Base-by-base conservation (phyloP, 257 asterid species). In the Nyctanthes arbortristis region DNA sequence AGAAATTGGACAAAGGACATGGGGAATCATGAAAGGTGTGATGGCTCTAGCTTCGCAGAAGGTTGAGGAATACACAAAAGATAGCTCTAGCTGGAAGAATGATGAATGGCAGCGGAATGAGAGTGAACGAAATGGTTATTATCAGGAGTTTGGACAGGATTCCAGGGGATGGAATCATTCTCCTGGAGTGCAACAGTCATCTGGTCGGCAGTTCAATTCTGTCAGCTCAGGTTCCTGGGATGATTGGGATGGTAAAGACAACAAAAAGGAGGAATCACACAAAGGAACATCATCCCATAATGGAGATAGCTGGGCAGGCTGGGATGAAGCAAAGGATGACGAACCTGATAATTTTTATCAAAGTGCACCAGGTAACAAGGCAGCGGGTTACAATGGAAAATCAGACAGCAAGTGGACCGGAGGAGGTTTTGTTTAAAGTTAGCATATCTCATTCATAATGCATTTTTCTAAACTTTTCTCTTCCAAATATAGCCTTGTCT, bases 21-120 rank as follows among this genome's bases (percentile, higher is more conserved):
- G 98, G 98, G 98, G 98, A 29, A 73, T 92, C 39, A 79, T 92
- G 92, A 90, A 82, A 84, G 97, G 96, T 20, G 97, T 92, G 13
- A 82, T 92, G 96, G 95, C 98, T 7, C 24, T 90, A 82, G 98
- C 98, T 40, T 74, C 98, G 29, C 98, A 92, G 75, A 93, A 93
- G 78, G 98, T 93, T 25, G 98, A 93, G 66, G 98, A 93, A 81
- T 88, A 37, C 77, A 66, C 98, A 9, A 90, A 88, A 74, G 98
- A 93, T 73, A 81, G 81, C 65, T 57, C 80, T 2, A 76, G 79
- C 74, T 77, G 84, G 85, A 81, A 74, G 34, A 85, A 67, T 39
- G 96, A 88, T 47, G 65, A 82, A 79, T 85, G 98, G 97, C 89
- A 81, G 64, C 77, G 79, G 36, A 87, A 79, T 30, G 93, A 87